These are phyloP conservation scores for Aphanomyces cochlioides DNA, from an alignment of 352 stramenopile species.

Conservation along the genomic window DNA sequence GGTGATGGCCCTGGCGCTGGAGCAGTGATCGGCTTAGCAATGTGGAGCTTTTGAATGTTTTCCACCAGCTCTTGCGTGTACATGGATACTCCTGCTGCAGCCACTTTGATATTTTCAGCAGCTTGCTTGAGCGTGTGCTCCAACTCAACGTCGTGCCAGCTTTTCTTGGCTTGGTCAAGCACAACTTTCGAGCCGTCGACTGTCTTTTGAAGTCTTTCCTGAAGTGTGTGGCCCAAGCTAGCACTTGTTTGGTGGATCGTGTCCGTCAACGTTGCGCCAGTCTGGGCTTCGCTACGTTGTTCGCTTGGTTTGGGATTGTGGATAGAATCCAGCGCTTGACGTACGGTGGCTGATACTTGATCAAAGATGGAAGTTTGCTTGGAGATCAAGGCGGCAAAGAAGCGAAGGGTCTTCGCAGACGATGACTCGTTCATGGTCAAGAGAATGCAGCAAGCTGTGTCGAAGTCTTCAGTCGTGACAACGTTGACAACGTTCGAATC, in stretches of 20 bases:
- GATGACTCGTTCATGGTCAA: slow-evolving; percentile 29
- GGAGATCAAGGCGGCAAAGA: slow-evolving; percentile 54
- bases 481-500: slow-evolving; percentile 72
- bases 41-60: slow-evolving; percentile 47
- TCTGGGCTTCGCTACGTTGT: slow-evolving; percentile 29
- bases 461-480: slow-evolving; percentile 61
- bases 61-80: slow-evolving; percentile 73
- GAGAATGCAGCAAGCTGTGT: slow-evolving; percentile 59
- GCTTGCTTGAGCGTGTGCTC: slow-evolving; percentile 79
- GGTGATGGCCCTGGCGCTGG: neutral
- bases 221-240: neutral
- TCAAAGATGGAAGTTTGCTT: slow-evolving; percentile 63
- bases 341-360: slow-evolving; percentile 70
- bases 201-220: slow-evolving; percentile 33
- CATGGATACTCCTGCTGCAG: slow-evolving; percentile 60
- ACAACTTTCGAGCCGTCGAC: slow-evolving; percentile 42
- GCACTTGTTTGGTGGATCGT: slow-evolving; percentile 41
- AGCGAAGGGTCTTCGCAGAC: slow-evolving; percentile 54
- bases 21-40: neutral
- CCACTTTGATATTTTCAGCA: slow-evolving; percentile 66
- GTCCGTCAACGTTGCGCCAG: slow-evolving; percentile 41
- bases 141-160: slow-evolving; percentile 75
- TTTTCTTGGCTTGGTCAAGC: slow-evolving; percentile 44
- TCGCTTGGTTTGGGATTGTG: slow-evolving; percentile 74
- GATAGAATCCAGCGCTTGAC: slow-evolving; percentile 77